A percentile compares a stretch with the other conserved stretches of the same genome.
Conservation (phyloP, 2,329 filamentous ascomycete genomes). For the Taxawa tesnikishii region DNA sequence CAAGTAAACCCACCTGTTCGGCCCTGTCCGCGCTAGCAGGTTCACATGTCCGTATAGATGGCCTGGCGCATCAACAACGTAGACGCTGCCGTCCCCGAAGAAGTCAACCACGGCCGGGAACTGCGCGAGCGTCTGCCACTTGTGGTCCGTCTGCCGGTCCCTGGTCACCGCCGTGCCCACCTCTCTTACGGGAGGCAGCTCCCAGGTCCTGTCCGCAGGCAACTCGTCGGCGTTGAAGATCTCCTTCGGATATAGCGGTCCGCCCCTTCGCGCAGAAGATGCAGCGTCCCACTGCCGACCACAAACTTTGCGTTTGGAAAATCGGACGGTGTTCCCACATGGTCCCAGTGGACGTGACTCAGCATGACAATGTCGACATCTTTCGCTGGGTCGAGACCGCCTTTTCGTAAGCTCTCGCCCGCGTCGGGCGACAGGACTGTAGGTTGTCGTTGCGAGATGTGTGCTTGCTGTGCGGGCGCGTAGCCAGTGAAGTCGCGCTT, state of each 20-base stretch:
- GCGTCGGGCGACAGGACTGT: slow-evolving; percentile 24
- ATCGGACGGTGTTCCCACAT: slow-evolving; percentile 42
- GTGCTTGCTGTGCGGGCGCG: background rate
- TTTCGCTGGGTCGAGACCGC: slow-evolving; percentile 22
- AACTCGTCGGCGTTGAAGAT: background rate
- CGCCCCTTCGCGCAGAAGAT: slow-evolving; percentile 23
- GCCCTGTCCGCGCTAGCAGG: slow-evolving; percentile 28
- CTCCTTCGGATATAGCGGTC: background rate
- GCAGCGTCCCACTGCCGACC: slow-evolving; percentile 35
- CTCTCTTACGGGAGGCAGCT: background rate
- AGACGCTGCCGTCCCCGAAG: slow-evolving; percentile 34
- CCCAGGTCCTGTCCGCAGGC: background rate
- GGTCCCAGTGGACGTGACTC: slow-evolving; percentile 46
- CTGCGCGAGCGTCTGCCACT: slow-evolving; percentile 31
- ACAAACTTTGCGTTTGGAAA: slow-evolving; percentile 37
- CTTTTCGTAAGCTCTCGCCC: slow-evolving; percentile 23
- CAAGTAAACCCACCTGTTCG: slow-evolving; percentile 34
- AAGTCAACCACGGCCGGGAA: slow-evolving; percentile 36
- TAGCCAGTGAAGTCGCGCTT: slow-evolving; percentile 24
- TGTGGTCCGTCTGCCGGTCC: background rate
- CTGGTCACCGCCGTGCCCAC: background rate
- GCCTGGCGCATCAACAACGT: slow-evolving; percentile 37
- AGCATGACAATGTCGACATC: slow-evolving; percentile 32
- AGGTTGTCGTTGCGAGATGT: background rate
- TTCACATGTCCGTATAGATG: slow-evolving; percentile 42